Evolutionary conservation across 805 yeast species (phyloP).

Genomic region (Lipomyces mesembrius): DNA sequence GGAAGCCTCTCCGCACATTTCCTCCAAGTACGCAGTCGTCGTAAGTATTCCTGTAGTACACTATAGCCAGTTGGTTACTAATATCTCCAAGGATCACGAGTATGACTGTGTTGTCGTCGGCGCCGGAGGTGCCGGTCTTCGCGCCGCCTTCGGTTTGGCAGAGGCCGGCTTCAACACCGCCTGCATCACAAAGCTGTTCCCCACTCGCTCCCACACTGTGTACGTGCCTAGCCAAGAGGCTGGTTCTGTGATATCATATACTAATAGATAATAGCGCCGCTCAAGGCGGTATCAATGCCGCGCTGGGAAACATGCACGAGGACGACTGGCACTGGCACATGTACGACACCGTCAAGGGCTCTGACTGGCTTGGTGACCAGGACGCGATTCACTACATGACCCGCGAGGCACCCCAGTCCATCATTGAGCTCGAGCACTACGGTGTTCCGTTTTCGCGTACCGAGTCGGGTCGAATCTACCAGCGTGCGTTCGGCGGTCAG

Average conservation of each 20-base stretch:
- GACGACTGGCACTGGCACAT: constrained; percentile 99
- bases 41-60: constrained; percentile 12
- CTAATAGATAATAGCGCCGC: constrained; percentile 62
- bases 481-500: constrained; percentile 99
- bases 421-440: constrained; percentile 94
- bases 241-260: neutral
- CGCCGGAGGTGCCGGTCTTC: constrained; percentile 98
- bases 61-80: too few relatives aligned
- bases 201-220: constrained; percentile 97
- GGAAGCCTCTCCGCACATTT: constrained; percentile 58
- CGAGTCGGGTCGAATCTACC: constrained; percentile 94
- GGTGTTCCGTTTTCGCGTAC: constrained; percentile 99
- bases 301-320: constrained; percentile 96
- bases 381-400: constrained; percentile 99
- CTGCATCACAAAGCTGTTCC: constrained; percentile 94
- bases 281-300: constrained; percentile 99
- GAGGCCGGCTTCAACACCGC: constrained; percentile 98
- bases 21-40: constrained; percentile 82
- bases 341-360: constrained; percentile 99
- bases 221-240: neutral
- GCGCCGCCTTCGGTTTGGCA: constrained; percentile 98
- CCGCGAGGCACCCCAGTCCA: constrained; percentile 93
- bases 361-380: constrained; percentile 99
- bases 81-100: constrained; percentile 70
- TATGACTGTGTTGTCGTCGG: constrained; percentile 98